These are phyloP conservation scores for Penicillium sp. DNA, from an alignment of 2,329 filamentous ascomycete species.

Conservation along the genomic window DNA sequence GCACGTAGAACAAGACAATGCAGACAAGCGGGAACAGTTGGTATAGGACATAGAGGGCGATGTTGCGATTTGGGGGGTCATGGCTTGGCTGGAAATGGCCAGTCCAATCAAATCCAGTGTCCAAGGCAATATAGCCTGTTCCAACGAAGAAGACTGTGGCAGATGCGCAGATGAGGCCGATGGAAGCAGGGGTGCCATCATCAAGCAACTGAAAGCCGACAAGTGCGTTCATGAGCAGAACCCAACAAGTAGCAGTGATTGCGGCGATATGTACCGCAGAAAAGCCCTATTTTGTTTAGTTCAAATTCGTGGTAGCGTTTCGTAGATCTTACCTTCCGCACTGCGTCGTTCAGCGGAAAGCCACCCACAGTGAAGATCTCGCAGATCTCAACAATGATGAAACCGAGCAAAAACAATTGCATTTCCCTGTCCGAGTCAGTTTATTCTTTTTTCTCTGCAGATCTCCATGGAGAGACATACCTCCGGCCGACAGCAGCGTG, in stretches of 20 bases:
- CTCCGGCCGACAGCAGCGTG: conserved; percentile 89
- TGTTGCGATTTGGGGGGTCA: conserved; percentile 62
- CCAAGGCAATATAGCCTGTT: conserved; percentile 91
- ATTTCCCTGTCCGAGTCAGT: conserved; percentile 70
- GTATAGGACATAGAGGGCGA: conserved; percentile 91
- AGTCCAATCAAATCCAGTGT: conserved; percentile 86
- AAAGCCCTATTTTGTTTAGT: conserved; percentile 62
- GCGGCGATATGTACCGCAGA: conserved; percentile 86
- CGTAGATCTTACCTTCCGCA: conserved; percentile 64
- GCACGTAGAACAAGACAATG: conserved; percentile 79
- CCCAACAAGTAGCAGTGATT: conserved; percentile 85
- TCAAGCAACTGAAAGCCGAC: conserved; percentile 93
- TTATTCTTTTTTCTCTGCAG: no score
- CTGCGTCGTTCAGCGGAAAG: conserved; percentile 70
- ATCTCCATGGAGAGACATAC: no score
- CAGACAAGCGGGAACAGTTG: conserved; percentile 86
- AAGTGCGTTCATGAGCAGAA: conserved; percentile 84
- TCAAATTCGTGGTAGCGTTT: no score
- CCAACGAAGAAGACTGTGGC: conserved; percentile 75
- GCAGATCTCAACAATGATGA: conserved; percentile 84
- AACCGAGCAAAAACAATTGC: conserved; percentile 86
- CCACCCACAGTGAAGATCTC: conserved; percentile 95
- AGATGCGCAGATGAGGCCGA: conserved; percentile 72
- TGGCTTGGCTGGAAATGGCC: conserved; percentile 67
- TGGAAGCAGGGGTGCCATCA: conserved; percentile 82